Base-by-base conservation (phyloP, 1,139 yeast species). In the Scheffersomyces illinoinensis region DNA sequence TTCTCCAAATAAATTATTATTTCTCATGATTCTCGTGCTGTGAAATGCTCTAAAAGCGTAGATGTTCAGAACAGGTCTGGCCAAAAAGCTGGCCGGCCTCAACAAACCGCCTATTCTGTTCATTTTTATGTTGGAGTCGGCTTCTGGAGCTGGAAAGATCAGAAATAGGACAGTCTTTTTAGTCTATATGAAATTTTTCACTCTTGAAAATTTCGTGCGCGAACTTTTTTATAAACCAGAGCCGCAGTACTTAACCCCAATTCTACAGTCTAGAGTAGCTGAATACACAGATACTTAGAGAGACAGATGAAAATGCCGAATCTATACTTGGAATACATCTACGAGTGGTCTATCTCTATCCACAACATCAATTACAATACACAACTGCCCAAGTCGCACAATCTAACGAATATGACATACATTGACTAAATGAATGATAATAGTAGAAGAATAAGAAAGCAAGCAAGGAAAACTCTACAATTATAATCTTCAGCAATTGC, bases 1-100 rank as follows among this genome's bases (percentile, higher is more conserved):
- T 53, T 75, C 76, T 17, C 76, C 76, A 62, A 75, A 73, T 26
- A 73, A 59, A 58, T 64, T 71, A 43, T 62, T 63, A 56, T 61
- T 65, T 51, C 57, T 59, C 47, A 70, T 61, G n/a, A 53, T 55
- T 19, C 54, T 21, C 10, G 56, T 58, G 56, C 59, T 59, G 57
- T 61, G 64, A 48, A 48, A 17, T 14, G 26, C 51, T 48, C 51
- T 48, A 17, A 20, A 48, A 19, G 24, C 21, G 24, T 20, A 20
- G 17, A 24, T 17, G 51, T n/a, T 17, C n/a, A n/a, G 5, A 17
- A 21, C 24, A 5, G 14, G 51, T 48, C 51, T 48, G 51, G 51
- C 51, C 24, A 21, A n/a, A 20, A 20, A 33, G 43, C 17, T 19
- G 23, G 47, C 33, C 26, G 51, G 50, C 19, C 51, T 46, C 12